Base-by-base conservation (phyloP, 1,284 basidiomycete genomes). In the Tilletia setariae region DNA sequence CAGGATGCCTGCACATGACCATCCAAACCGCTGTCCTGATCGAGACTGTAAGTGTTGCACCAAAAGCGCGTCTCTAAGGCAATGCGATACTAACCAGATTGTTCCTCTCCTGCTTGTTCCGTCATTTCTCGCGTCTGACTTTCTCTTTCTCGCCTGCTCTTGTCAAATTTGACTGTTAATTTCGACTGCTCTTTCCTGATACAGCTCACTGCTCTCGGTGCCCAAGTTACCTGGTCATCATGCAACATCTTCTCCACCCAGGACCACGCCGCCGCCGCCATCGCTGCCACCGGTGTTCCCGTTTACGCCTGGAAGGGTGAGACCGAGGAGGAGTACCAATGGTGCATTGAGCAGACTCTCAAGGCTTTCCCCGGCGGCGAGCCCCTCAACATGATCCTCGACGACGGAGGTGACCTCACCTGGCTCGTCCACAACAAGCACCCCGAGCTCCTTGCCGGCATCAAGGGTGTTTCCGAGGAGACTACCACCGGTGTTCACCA, bases 271-370 rank as follows among this genome's bases (percentile, higher is more conserved):
- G 96, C 95, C 70, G 92, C 95, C 75, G 96, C 93, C 63, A 98
- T 98, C 78, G 95, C 95, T 73, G 95, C 94, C 30, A 96, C 96
- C 72, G 95, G 95, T 79, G 92, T 98, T 68, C 95, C 95, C 77
- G 95, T 98, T 82, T 98, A 90, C 83, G 96, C 95, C 73, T 99
- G 95, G 95, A 99, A 99, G 87, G 96, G 96, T 72, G 95, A 99
- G 87, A 96, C 94, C 69, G 96, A 98, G 84, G 95, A 98, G 85
- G 95, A 99, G 85, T 98, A 98, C 87, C 84, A 86, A 76, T 99
- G 96, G 95, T 83, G 83, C 76, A 93, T 98, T 78, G 93, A 98
- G 84, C 96, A 99, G 86, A 93, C 93, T 68, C 85, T 99, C 76
- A 84, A 88, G 78, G 92, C 90, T 21, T 94, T 94, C 87, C 84